A percentile compares a stretch with the other conserved stretches of the same genome.
Conservation (phyloP, 2,329 filamentous ascomycete genomes). For the Colletotrichum salicis region DNA sequence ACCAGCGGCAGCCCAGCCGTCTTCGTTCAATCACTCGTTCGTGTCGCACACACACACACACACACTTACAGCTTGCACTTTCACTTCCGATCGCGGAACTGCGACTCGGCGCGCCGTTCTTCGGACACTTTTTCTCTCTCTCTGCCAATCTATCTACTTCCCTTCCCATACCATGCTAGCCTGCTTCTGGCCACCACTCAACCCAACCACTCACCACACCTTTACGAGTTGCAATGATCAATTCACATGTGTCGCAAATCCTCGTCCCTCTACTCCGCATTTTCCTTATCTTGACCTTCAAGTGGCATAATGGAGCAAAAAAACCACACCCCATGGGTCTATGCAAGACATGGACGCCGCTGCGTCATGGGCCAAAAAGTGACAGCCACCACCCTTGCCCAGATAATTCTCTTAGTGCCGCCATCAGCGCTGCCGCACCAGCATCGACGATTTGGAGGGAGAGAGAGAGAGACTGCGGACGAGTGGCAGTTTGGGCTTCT, state of each 20-base stretch:
- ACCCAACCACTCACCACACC: slow-evolving; percentile 2
- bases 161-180: neutral
- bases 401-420: neutral
- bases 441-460: neutral
- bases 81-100: slow-evolving; percentile 31
- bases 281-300: slow-evolving; percentile 24
- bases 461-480: neutral
- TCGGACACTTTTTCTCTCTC: slow-evolving; percentile 10
- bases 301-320: slow-evolving; percentile 22
- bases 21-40: neutral
- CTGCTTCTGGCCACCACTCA: neutral
- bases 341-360: slow-evolving; percentile 8
- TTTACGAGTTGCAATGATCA: slow-evolving; percentile 33
- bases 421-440: neutral
- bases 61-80: neutral
- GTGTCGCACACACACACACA: neutral
- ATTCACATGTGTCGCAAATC: slow-evolving; percentile 29
- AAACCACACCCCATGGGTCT: neutral
- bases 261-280: neutral
- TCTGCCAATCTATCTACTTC: slow-evolving; percentile 21
- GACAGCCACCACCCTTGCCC: neutral
- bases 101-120: slow-evolving; percentile 21
- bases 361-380: neutral
- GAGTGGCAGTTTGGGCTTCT: neutral
- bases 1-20: neutral